These are phyloP conservation scores for Calonectria pteridis DNA, from an alignment of 2,329 filamentous ascomycete species.

Conservation along the genomic window DNA sequence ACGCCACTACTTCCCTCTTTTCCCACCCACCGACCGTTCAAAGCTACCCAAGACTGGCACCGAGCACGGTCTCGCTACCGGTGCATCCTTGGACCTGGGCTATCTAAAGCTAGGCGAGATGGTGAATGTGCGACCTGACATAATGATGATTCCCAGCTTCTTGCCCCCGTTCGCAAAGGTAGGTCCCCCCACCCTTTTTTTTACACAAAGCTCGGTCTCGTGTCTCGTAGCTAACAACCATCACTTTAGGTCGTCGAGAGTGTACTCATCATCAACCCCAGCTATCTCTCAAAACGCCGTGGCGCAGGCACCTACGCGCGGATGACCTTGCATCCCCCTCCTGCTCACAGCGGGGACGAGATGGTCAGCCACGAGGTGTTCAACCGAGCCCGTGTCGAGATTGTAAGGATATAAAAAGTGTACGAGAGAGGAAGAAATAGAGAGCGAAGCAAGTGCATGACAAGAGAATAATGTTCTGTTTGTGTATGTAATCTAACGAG, in stretches of 20 bases:
- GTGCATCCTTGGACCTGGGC: slow-evolving; percentile 83
- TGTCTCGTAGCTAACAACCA: not conserved
- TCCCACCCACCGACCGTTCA: slow-evolving; percentile 80
- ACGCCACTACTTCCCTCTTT: slow-evolving; percentile 90
- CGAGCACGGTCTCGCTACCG: slow-evolving; percentile 71
- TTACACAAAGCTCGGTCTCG: not conserved
- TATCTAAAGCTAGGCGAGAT: slow-evolving; percentile 94
- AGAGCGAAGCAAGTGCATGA: not conserved
- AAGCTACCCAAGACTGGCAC: slow-evolving; percentile 75
- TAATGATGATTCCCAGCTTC: slow-evolving; percentile 85
- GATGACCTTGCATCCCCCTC: slow-evolving; percentile 78
- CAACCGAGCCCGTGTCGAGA: slow-evolving; percentile 87
- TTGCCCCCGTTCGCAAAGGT: slow-evolving; percentile 92
- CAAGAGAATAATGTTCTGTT: slow-evolving; percentile 11
- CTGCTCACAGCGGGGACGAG: slow-evolving; percentile 69
- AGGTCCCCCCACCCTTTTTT: slow-evolving; percentile 49
- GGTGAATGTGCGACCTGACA: slow-evolving; percentile 85
- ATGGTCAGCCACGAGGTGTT: slow-evolving; percentile 82
- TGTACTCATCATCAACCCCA: slow-evolving; percentile 91
- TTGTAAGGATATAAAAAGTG: slow-evolving; percentile 76
- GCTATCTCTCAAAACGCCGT: slow-evolving; percentile 84
- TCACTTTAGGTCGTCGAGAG: slow-evolving; percentile 84
- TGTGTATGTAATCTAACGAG: slow-evolving; percentile 37
- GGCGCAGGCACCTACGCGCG: slow-evolving; percentile 89
- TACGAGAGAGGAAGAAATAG: not conserved